phyloP scores from a whole-genome alignment of 75 land plant species.

The Cupressus sempervirens region DNA sequence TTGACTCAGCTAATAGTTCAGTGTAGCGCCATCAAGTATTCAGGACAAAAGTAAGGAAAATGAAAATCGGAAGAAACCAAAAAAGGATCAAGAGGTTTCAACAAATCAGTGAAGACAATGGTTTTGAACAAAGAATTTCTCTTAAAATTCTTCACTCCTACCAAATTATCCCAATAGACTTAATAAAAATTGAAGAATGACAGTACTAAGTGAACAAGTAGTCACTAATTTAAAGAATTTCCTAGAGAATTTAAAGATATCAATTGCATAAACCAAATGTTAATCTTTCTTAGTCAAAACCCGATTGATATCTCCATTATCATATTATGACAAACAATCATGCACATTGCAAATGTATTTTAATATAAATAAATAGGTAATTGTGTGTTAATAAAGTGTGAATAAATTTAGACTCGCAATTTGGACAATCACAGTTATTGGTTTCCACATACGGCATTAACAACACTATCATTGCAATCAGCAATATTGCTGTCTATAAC shows the following conservation, averaged over 20 bases:
- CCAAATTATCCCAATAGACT: background rate
- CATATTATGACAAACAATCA: background rate
- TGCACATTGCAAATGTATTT: background rate
- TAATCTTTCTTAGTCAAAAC: background rate
- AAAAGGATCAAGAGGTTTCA: background rate
- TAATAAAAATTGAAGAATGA: background rate
- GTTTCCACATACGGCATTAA: background rate
- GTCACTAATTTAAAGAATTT: background rate
- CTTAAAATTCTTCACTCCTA: background rate
- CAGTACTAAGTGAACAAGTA: background rate
- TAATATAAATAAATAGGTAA: background rate
- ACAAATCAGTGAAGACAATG: background rate
- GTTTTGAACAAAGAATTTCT: background rate
- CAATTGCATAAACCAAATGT: background rate
- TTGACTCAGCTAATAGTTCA: background rate
- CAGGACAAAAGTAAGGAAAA: background rate
- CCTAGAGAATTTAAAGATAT: background rate
- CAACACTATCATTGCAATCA: background rate
- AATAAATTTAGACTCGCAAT: background rate
- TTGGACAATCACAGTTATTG: background rate
- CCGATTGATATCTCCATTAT: background rate
- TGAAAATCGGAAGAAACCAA: background rate
- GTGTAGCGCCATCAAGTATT: background rate
- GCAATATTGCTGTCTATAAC: background rate
- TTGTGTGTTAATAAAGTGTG: background rate